phyloP scores from a whole-genome alignment of 2,329 filamentous ascomycete species.

The Fusarium bactridioides region DNA sequence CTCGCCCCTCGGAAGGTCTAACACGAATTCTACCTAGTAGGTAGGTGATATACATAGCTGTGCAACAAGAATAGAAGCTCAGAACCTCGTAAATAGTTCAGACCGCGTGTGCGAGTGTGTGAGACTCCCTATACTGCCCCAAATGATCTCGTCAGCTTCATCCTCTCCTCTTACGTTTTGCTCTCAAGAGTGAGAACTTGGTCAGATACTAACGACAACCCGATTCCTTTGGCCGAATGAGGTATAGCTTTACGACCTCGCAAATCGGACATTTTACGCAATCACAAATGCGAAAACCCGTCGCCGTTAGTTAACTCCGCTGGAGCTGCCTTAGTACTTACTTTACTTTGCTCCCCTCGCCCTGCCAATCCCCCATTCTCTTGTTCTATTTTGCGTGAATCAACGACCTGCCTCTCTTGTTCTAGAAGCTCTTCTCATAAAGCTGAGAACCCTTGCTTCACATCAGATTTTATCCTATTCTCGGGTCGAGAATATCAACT shows the following conservation, averaged over 20 bases:
- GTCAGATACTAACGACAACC: conserved; percentile 22
- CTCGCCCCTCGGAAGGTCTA: neutral
- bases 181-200: conserved; percentile 10
- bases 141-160: conserved; percentile 17
- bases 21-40: neutral
- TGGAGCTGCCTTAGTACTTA: conserved; percentile 1
- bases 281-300: conserved; percentile 34
- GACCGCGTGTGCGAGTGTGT: neutral
- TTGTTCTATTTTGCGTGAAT: conserved; percentile 11
- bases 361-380: conserved; percentile 17
- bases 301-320: conserved; percentile 32
- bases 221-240: conserved; percentile 10
- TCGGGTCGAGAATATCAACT: neutral
- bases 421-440: conserved; percentile 1
- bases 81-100: neutral
- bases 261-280: conserved; percentile 39
- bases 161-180: conserved; percentile 5
- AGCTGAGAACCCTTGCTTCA: conserved; percentile 1
- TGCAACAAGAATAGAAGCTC: conserved; percentile 4
- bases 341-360: conserved; percentile 9
- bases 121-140: neutral
- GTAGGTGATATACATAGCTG: neutral
- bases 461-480: neutral
- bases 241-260: conserved; percentile 20
- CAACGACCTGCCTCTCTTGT: neutral